phyloP scores from a whole-genome alignment of 139 green algal genomes.

The Eudorina sp. region DNA sequence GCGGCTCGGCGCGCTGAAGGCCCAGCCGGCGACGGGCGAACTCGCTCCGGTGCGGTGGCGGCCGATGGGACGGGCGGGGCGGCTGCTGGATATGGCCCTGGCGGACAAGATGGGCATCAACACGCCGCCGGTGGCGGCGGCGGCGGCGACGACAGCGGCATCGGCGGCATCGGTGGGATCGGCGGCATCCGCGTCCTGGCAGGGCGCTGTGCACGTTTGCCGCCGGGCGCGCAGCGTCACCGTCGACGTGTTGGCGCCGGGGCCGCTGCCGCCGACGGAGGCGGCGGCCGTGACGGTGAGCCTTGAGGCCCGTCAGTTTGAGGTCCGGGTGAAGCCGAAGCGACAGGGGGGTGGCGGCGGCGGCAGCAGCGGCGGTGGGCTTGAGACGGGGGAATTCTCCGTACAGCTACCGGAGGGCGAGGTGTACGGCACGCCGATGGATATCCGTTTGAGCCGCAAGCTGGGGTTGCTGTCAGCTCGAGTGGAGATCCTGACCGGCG shows the following conservation, averaged over 20 bases:
- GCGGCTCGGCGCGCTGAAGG: not conserved
- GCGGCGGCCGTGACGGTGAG: not conserved
- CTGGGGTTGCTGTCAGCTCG: conserved; percentile 41
- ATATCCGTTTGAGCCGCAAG: conserved; percentile 29
- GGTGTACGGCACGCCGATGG: not conserved
- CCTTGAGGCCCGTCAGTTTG: not conserved
- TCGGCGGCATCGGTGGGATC: conserved; percentile 1
- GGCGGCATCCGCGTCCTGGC: conserved; percentile 5
- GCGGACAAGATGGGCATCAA: not conserved
- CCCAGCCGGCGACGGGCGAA: not conserved
- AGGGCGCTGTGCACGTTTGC: not conserved
- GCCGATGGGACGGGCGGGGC: not conserved
- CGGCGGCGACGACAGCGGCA: not conserved
- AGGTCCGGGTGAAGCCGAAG: not conserved
- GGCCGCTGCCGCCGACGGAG: conserved; percentile 1
- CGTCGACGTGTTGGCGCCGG: conserved; percentile 16
- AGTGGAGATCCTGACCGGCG: not conserved
- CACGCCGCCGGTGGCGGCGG: not conserved
- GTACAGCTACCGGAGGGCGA: conserved; percentile 29
- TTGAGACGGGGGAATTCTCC: not conserved
- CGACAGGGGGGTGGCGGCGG: not conserved
- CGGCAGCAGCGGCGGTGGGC: not conserved
- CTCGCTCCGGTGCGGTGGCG: not conserved
- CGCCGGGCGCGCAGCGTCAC: not conserved
- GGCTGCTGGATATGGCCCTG: not conserved